Evolutionary conservation across 441 rosid species (phyloP).

Genomic region (Kokia cookei): DNA sequence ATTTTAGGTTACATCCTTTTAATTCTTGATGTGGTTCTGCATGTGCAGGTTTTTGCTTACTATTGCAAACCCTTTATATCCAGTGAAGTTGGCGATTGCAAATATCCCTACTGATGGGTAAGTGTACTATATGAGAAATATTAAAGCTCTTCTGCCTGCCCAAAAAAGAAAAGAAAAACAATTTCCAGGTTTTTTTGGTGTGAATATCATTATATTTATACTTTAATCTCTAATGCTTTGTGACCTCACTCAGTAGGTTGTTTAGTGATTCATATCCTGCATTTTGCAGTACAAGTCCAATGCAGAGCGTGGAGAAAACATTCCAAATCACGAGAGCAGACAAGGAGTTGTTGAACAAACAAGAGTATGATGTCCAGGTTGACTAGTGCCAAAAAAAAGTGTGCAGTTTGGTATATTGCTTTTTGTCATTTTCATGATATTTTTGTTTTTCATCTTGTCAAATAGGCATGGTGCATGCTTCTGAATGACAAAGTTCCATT

Average conservation of each 20-base stretch:
- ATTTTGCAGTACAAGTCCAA: slow-evolving; percentile 59
- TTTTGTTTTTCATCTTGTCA: slow-evolving; percentile 10
- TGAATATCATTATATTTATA: neutral
- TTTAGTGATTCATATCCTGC: slow-evolving; percentile 14
- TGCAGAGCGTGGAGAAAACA: slow-evolving; percentile 67
- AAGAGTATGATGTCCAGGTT: slow-evolving; percentile 90
- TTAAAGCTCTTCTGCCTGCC: neutral
- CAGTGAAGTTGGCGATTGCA: slow-evolving; percentile 60
- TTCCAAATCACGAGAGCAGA: slow-evolving; percentile 75
- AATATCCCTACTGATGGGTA: slow-evolving; percentile 76
- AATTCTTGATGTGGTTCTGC: slow-evolving; percentile 6
- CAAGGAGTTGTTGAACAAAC: slow-evolving; percentile 64
- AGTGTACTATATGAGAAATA: slow-evolving; percentile 18
- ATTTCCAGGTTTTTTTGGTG: neutral
- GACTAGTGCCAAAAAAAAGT: slow-evolving; percentile 11
- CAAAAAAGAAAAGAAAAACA: too few relatives aligned
- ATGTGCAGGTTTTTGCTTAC: slow-evolving; percentile 73
- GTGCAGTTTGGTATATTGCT: neutral
- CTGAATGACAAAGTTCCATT: slow-evolving; percentile 90
- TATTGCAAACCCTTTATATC: slow-evolving; percentile 54
- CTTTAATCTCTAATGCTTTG: neutral
- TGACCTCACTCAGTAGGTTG: neutral
- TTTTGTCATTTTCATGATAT: slow-evolving; percentile 13
- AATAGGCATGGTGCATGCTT: slow-evolving; percentile 99
- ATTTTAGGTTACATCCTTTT: neutral